A percentile compares a stretch with the other conserved stretches of the same genome.
phyloP scores from a whole-genome alignment of 768 basidiomycete species.

The Tephrocybe sp. region DNA sequence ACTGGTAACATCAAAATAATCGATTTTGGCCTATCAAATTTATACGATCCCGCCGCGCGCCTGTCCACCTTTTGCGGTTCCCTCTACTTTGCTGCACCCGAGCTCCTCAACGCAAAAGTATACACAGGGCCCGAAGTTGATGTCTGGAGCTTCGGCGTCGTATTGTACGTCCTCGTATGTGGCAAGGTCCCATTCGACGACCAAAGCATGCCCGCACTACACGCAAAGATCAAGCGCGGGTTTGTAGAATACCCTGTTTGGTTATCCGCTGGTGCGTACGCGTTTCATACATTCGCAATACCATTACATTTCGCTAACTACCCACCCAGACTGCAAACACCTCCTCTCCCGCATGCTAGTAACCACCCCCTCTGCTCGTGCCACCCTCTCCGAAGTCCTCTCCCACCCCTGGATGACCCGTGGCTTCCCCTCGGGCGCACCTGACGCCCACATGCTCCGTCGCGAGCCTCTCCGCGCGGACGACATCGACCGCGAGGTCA shows the following conservation, averaged over 20 bases:
- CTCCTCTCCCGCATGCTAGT: constrained; percentile 94
- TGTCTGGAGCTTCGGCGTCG: constrained; percentile 98
- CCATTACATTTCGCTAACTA: too few relatives aligned
- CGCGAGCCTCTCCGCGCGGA: constrained; percentile 87
- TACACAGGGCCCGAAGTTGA: constrained; percentile 99
- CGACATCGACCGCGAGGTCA: constrained; percentile 83
- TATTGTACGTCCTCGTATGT: constrained; percentile 95
- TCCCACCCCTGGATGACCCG: constrained; percentile 91
- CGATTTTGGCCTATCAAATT: constrained; percentile 96
- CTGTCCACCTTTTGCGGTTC: constrained; percentile 97
- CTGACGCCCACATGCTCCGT: constrained; percentile 81
- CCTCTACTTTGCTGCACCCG: constrained; percentile 97
- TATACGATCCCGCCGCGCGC: constrained; percentile 79
- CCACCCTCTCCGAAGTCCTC: constrained; percentile 81
- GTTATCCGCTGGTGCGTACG: constrained; percentile 80
- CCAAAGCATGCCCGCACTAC: constrained; percentile 97
- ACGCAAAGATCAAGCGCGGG: constrained; percentile 98
- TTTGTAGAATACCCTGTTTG: constrained; percentile 97
- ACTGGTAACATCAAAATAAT: constrained; percentile 99
- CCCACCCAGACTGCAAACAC: constrained; percentile 84
- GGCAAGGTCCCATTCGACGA: constrained; percentile 99
- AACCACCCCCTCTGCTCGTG: constrained; percentile 84
- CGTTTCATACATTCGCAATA: too few relatives aligned
- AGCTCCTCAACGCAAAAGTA: constrained; percentile 92
- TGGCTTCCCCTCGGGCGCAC: constrained; percentile 67